A percentile compares a stretch with the other conserved stretches of the same genome.
Evolutionary conservation across 345 rosid species (phyloP).

Genomic region (Dipteronia dyeriana): DNA sequence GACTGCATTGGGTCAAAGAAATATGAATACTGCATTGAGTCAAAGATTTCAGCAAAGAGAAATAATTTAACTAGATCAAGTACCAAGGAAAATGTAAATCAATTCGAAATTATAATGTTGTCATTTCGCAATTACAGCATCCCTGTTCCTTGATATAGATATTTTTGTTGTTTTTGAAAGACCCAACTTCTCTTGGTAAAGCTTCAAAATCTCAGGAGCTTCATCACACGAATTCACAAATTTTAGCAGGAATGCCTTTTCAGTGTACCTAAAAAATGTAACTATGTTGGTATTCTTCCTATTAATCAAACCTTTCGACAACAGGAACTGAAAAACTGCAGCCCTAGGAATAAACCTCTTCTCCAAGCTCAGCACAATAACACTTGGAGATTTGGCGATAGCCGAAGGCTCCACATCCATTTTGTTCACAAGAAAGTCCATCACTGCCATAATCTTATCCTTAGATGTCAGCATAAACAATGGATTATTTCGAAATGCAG

Average conservation of each 20-base stretch:
- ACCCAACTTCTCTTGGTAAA: background rate
- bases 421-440: conserved; percentile 25
- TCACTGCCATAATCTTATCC: conserved; percentile 17
- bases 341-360: conserved; percentile 15
- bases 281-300: background rate
- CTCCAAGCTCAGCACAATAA: conserved; percentile 9
- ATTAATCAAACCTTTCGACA: conserved; percentile 7
- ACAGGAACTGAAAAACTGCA: background rate
- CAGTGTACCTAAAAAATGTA: background rate
- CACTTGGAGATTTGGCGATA: background rate
- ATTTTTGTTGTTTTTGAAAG: background rate
- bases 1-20: too few species aligned
- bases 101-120: background rate
- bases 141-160: background rate
- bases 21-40: too few species aligned
- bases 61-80: background rate
- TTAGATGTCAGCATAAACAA: conserved; percentile 14
- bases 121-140: too few species aligned
- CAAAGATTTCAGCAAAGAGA: too few species aligned
- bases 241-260: background rate
- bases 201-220: conserved; percentile 16
- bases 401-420: conserved; percentile 19
- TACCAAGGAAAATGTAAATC: background rate
- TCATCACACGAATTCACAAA: conserved; percentile 5
- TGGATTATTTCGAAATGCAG: conserved; percentile 20